Evolutionary conservation across 2,329 filamentous ascomycete genomes (phyloP).

Genomic region (Cordyceps sp.): DNA sequence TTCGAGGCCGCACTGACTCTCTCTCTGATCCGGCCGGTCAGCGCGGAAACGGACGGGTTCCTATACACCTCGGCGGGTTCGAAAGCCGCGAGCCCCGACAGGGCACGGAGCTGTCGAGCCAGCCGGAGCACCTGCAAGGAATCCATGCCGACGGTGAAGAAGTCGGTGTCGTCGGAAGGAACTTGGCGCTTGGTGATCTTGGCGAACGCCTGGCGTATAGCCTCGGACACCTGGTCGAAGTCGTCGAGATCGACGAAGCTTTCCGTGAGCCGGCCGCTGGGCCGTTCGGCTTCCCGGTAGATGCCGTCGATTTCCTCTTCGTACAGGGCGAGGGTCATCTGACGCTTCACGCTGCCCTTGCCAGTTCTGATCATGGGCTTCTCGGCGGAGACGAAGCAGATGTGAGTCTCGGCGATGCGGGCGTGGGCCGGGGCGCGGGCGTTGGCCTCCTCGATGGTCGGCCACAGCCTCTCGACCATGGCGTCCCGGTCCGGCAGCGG

Average conservation of each 20-base stretch:
- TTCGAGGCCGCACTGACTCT: neutral
- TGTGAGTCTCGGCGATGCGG: slow-evolving; percentile 1
- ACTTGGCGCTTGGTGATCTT: neutral
- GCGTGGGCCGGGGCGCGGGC: slow-evolving; percentile 1
- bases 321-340: slow-evolving; percentile 4
- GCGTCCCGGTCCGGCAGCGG: neutral
- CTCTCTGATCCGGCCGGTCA: too few species aligned
- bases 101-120: neutral
- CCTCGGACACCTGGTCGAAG: neutral
- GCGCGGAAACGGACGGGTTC: neutral
- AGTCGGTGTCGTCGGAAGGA: slow-evolving; percentile 1
- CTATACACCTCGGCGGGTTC: neutral
- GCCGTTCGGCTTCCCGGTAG: slow-evolving; percentile 1
- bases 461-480: slow-evolving; percentile 1
- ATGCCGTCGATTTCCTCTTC: slow-evolving; percentile 2
- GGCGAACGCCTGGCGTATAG: neutral
- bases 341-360: slow-evolving; percentile 4
- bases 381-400: neutral
- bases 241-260: neutral
- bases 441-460: slow-evolving; percentile 1
- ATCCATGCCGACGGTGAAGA: slow-evolving; percentile 4
- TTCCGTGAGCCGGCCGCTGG: neutral
- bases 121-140: slow-evolving; percentile 2
- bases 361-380: slow-evolving; percentile 1
- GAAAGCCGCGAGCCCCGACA: neutral